Conservation (phyloP, 345 rosid species). For the Zanthoxylum bungeanum region DNA sequence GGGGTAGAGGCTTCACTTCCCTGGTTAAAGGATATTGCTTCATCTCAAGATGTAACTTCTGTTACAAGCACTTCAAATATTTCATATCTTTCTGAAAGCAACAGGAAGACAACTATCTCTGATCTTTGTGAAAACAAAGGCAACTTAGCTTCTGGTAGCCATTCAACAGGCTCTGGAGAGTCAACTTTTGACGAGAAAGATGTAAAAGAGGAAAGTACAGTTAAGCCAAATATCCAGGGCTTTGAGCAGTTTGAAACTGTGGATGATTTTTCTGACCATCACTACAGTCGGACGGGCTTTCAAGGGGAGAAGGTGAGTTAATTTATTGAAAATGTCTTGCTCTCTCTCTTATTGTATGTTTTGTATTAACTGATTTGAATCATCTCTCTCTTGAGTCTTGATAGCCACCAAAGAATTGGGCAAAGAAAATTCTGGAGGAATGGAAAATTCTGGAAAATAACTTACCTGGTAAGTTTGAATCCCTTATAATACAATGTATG, state of each 20-base stretch:
- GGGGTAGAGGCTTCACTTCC: conserved; percentile 49
- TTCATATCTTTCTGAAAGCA: conserved; percentile 13
- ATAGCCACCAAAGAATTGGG: conserved; percentile 47
- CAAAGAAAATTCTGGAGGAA: conserved; percentile 47
- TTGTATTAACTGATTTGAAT: not conserved
- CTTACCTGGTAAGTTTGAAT: conserved; percentile 43
- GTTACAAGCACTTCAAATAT: conserved; percentile 11
- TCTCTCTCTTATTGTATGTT: no score
- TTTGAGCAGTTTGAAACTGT: conserved; percentile 54
- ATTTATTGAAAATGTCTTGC: conserved; percentile 7
- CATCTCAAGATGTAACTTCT: conserved; percentile 8
- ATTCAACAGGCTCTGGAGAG: conserved; percentile 24
- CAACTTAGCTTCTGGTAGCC: conserved; percentile 18
- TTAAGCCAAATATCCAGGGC: conserved; percentile 11
- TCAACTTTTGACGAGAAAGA: conserved; percentile 26
- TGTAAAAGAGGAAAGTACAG: conserved; percentile 18
- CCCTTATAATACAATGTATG: not conserved
- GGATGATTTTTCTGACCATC: conserved; percentile 52
- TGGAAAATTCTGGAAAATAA: conserved; percentile 51
- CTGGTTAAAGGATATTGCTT: conserved; percentile 39
- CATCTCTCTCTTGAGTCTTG: conserved; percentile 1
- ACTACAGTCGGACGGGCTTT: conserved; percentile 26
- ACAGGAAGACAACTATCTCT: conserved; percentile 11
- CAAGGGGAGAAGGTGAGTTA: conserved; percentile 20
- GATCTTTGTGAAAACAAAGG: conserved; percentile 16